Percentiles rank a stretch among this genome's conserved stretches.
These are phyloP conservation scores for Pythium utonaiense DNA, from an alignment of 352 stramenopile species.

Conservation along the genomic window DNA sequence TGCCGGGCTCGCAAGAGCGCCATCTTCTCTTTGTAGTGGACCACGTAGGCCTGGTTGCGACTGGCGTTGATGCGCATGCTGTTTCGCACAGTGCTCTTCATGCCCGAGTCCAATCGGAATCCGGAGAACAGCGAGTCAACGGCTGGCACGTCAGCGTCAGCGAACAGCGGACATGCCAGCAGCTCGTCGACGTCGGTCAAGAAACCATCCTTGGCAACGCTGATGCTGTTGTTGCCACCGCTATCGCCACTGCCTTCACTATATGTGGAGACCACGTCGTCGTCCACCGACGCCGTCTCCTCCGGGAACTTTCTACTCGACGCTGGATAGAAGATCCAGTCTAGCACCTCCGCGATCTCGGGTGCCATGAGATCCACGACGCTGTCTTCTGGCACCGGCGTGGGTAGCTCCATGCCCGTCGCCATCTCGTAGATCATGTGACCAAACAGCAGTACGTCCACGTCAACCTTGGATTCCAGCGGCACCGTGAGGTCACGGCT, in stretches of 20 bases:
- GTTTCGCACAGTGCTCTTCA: slow-evolving; percentile 69
- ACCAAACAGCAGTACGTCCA: slow-evolving; percentile 69
- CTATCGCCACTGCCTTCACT: background rate
- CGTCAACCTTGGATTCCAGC: slow-evolving; percentile 58
- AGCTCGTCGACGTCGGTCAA: slow-evolving; percentile 39
- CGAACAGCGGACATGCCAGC: slow-evolving; percentile 41
- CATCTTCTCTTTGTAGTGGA: slow-evolving; percentile 64
- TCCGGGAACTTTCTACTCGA: background rate
- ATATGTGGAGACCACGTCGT: background rate
- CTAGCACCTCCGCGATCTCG: slow-evolving; percentile 56
- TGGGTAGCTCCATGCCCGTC: slow-evolving; percentile 51
- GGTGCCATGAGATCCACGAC: slow-evolving; percentile 49
- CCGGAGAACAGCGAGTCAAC: slow-evolving; percentile 56
- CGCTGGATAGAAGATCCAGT: slow-evolving; percentile 47
- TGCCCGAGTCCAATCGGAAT: slow-evolving; percentile 66
- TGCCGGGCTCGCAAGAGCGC: slow-evolving; percentile 45
- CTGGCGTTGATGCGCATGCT: slow-evolving; percentile 80
- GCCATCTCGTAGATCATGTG: slow-evolving; percentile 79
- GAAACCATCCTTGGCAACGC: slow-evolving; percentile 24
- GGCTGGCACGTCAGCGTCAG: slow-evolving; percentile 28
- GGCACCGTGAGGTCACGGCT: slow-evolving; percentile 54
- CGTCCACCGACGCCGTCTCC: background rate
- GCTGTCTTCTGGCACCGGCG: slow-evolving; percentile 35
- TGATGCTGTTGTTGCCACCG: slow-evolving; percentile 6
- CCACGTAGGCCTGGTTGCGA: slow-evolving; percentile 60